Evolutionary conservation across 225 moss, liverwort and hornwort genomes (phyloP).

Genomic region (Takakia lepidozioides): DNA sequence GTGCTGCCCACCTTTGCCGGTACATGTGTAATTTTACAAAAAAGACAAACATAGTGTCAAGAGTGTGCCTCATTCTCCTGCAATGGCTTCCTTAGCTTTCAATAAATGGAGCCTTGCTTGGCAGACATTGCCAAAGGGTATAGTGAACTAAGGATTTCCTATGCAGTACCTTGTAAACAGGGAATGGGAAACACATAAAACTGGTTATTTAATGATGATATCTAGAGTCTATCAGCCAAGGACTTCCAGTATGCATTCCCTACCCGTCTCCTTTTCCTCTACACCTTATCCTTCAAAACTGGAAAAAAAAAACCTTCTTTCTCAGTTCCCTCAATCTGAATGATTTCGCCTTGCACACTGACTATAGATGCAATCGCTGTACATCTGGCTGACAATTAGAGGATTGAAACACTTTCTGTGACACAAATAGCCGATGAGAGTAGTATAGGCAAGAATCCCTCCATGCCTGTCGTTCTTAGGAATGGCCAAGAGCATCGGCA

Average conservation of each 20-base stretch:
- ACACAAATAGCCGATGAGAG: slow-evolving; percentile 30
- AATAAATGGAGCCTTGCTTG: too few species aligned
- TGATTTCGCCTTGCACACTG: slow-evolving; percentile 51
- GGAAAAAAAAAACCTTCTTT: slow-evolving; percentile 64
- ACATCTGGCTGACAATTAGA: slow-evolving; percentile 87
- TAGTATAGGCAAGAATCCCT: slow-evolving; percentile 21
- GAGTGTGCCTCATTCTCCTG: too few species aligned
- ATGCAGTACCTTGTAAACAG: too few species aligned
- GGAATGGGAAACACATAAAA: too few species aligned
- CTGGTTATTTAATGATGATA: slow-evolving; percentile 14
- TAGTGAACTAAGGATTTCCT: too few species aligned
- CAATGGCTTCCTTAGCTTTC: too few species aligned
- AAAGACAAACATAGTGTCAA: too few species aligned
- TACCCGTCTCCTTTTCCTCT: slow-evolving; percentile 22
- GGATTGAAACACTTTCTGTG: slow-evolving; percentile 25
- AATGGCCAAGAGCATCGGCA: slow-evolving; percentile 30
- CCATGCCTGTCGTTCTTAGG: slow-evolving; percentile 31
- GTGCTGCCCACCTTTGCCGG: too few species aligned
- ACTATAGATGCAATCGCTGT: slow-evolving; percentile 81
- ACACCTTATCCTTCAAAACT: slow-evolving; percentile 68
- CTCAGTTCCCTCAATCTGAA: slow-evolving; percentile 49
- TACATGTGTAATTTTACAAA: too few species aligned
- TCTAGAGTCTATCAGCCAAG: slow-evolving; percentile 23
- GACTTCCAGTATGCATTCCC: slow-evolving; percentile 25
- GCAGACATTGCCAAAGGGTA: too few species aligned